Evolutionary conservation across 257 asterid species (phyloP).

Genomic region (Solanum piurae): DNA sequence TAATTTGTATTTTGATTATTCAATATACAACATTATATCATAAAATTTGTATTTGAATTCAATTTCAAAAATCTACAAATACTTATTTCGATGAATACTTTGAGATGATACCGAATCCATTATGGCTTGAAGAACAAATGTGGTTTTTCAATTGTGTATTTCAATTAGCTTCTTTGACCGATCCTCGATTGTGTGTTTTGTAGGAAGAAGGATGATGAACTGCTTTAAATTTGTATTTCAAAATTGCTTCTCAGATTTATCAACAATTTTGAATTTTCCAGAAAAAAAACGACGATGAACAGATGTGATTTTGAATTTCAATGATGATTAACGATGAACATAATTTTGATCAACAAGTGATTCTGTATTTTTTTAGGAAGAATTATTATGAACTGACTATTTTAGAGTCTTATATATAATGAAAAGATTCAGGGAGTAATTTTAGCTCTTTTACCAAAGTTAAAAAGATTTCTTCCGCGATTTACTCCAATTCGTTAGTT

Average conservation of each 20-base stretch:
- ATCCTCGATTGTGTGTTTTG: too few species aligned
- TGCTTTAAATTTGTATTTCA: neutral
- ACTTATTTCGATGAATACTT: neutral
- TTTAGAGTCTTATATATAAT: neutral
- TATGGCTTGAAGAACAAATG: neutral
- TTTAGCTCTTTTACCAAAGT: neutral
- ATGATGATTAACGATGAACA: neutral
- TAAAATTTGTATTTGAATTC: too few species aligned
- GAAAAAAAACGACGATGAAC: neutral
- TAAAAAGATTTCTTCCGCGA: neutral
- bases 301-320: neutral
- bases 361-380: neutral
- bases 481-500: neutral
- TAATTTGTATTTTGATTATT: too few species aligned
- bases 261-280: neutral
- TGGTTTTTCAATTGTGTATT: neutral
- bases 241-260: too few species aligned
- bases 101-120: neutral
- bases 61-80: too few species aligned
- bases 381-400: neutral
- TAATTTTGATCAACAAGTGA: neutral
- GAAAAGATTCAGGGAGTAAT: neutral
- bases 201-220: neutral
- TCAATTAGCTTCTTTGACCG: neutral
- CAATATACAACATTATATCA: too few species aligned